Evolutionary conservation across 2,329 filamentous ascomycete genomes (phyloP).

Genomic region (Aaosphaeria pasadenensis): DNA sequence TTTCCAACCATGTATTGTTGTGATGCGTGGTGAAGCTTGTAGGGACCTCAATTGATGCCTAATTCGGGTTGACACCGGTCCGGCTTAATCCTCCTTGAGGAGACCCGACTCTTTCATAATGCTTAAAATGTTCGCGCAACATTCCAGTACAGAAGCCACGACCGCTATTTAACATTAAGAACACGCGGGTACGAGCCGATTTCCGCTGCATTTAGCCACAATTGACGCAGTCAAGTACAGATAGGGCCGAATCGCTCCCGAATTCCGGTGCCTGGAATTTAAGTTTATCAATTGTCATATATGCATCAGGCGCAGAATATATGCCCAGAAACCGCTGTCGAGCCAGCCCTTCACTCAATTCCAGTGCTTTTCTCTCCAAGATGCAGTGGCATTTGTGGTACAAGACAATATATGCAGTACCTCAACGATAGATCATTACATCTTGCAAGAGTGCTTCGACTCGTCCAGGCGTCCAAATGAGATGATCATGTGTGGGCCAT

Average conservation of each 20-base stretch:
- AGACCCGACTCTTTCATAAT: background rate
- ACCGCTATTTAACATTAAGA: conserved; percentile 5
- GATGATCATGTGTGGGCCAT: background rate
- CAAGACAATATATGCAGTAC: too few relatives aligned
- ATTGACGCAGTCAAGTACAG: background rate
- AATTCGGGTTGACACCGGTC: too few relatives aligned
- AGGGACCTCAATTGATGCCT: too few relatives aligned
- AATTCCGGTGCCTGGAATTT: background rate
- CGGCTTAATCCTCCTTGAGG: background rate
- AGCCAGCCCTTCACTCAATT: too few relatives aligned
- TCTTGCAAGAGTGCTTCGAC: too few relatives aligned
- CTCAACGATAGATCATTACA: too few relatives aligned
- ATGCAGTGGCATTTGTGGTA: too few relatives aligned
- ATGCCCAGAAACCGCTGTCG: background rate
- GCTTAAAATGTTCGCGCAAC: background rate
- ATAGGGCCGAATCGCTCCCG: background rate
- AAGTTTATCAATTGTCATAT: background rate
- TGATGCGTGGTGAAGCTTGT: too few relatives aligned
- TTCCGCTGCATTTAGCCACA: conserved; percentile 10
- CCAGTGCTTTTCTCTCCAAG: too few relatives aligned
- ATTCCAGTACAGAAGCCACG: background rate
- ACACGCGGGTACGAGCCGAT: conserved; percentile 7
- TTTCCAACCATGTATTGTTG: background rate
- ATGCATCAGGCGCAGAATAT: background rate
- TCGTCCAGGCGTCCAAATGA: too few relatives aligned